phyloP scores from a whole-genome alignment of 2,329 filamentous ascomycete species.

The Diplodia scrobiculata region DNA sequence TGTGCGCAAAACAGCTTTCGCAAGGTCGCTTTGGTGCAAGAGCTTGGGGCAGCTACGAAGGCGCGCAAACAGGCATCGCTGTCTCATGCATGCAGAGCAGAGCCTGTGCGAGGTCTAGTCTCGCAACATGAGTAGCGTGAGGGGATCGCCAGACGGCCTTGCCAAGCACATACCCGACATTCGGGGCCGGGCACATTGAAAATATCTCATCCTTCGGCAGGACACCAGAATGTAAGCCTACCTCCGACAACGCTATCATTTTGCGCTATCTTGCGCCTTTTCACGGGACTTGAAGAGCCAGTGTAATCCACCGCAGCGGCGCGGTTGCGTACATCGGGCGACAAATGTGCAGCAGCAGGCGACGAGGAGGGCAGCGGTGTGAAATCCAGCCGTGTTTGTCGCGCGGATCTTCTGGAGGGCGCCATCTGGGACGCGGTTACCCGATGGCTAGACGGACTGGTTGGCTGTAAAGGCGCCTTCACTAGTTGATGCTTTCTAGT shows the following conservation, averaged over 20 bases:
- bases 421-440: background rate
- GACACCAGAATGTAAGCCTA: background rate
- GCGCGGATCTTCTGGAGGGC: background rate
- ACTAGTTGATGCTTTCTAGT: background rate
- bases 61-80: background rate
- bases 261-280: slow-evolving; percentile 36
- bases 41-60: background rate
- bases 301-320: slow-evolving; percentile 42
- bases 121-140: background rate
- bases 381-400: slow-evolving; percentile 50
- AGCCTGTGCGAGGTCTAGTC: background rate
- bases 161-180: background rate
- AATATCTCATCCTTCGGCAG: background rate
- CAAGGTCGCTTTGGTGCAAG: background rate
- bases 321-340: slow-evolving; percentile 40
- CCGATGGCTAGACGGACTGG: background rate
- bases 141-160: background rate
- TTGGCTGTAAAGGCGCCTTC: background rate
- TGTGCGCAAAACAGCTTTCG: background rate
- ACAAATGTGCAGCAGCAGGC: slow-evolving; percentile 40
- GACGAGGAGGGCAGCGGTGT: slow-evolving; percentile 48
- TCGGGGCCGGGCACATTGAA: background rate
- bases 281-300: slow-evolving; percentile 34
- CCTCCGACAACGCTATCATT: background rate
- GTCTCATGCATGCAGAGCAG: background rate